Percentiles rank a stretch among this genome's conserved stretches.
Evolutionary conservation across 192 early-diverging fungal species (phyloP).

Genomic region (Coemansia nantahalensis): DNA sequence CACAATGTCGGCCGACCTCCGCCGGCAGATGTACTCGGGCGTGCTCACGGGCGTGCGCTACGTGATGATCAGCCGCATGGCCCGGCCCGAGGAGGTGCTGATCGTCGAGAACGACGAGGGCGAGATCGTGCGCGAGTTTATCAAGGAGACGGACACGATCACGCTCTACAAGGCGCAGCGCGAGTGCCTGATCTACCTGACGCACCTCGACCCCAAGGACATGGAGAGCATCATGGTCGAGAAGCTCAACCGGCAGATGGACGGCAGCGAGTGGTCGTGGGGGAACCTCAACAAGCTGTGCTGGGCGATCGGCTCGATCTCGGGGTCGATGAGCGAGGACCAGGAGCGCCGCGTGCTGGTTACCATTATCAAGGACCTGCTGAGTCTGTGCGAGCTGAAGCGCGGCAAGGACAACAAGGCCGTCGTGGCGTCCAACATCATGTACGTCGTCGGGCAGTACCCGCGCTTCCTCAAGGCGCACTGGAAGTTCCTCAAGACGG

Average conservation of each 20-base stretch:
- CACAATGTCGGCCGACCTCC: constrained; percentile 37
- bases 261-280: constrained; percentile 98
- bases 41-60: constrained; percentile 82
- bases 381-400: constrained; percentile 94
- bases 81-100: constrained; percentile 96
- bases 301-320: constrained; percentile 99
- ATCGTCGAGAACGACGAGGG: constrained; percentile 99
- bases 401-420: constrained; percentile 99
- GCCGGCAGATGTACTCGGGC: constrained; percentile 83
- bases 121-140: constrained; percentile 95
- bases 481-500: constrained; percentile 99
- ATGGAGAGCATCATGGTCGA: constrained; percentile 95
- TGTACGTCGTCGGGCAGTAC: constrained; percentile 99
- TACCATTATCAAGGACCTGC: constrained; percentile 96
- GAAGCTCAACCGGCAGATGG: constrained; percentile 92
- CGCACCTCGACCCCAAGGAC: constrained; percentile 91
- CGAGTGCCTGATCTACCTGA: constrained; percentile 95
- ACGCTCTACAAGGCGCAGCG: constrained; percentile 97
- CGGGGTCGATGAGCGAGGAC: constrained; percentile 95
- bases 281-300: constrained; percentile 96
- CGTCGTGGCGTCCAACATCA: constrained; percentile 98
- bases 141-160: constrained; percentile 98
- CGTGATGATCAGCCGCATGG: constrained; percentile 99
- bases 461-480: constrained; percentile 99
- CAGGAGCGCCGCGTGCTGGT: constrained; percentile 97